Conservation (phyloP, 352 stramenopile species). For the Phytophthora brassicae region DNA sequence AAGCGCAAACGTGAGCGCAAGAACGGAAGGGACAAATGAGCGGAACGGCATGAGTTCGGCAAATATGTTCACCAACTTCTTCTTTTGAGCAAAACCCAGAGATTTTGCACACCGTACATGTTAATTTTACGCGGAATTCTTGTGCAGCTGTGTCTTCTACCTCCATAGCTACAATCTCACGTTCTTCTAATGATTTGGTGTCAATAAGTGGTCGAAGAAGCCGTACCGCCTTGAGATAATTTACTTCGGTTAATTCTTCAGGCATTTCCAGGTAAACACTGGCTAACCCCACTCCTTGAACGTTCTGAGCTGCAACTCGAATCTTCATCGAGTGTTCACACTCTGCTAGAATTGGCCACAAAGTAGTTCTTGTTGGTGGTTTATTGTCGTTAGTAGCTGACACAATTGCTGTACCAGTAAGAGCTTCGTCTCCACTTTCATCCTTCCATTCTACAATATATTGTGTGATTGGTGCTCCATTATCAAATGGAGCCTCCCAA, state of each 20-base stretch:
- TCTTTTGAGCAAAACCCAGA: conserved; percentile 20
- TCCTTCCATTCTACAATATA: conserved; percentile 77
- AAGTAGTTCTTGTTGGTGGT: conserved; percentile 49
- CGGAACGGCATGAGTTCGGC: conserved; percentile 53
- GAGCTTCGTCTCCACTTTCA: conserved; percentile 36
- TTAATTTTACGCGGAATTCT: conserved; percentile 35
- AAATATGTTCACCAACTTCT: conserved; percentile 63
- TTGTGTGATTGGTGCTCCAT: conserved; percentile 60
- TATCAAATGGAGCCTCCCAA: conserved; percentile 70
- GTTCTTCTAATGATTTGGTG: conserved; percentile 41
- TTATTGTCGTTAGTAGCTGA: background rate
- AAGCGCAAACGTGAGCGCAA: conserved; percentile 69
- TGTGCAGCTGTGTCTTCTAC: conserved; percentile 39
- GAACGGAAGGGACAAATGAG: conserved; percentile 76
- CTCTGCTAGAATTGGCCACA: conserved; percentile 63
- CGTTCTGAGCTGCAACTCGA: conserved; percentile 64
- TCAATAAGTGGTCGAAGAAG: conserved; percentile 44
- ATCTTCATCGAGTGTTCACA: conserved; percentile 49
- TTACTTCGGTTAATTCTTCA: conserved; percentile 59
- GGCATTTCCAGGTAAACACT: conserved; percentile 61
- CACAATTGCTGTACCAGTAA: conserved; percentile 24
- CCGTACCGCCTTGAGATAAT: conserved; percentile 46
- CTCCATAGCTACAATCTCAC: conserved; percentile 42
- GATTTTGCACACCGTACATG: conserved; percentile 56
- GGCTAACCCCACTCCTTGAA: conserved; percentile 52